phyloP scores from a whole-genome alignment of 371 early-diverging fungal genomes.

The Mucor circinelloides region DNA sequence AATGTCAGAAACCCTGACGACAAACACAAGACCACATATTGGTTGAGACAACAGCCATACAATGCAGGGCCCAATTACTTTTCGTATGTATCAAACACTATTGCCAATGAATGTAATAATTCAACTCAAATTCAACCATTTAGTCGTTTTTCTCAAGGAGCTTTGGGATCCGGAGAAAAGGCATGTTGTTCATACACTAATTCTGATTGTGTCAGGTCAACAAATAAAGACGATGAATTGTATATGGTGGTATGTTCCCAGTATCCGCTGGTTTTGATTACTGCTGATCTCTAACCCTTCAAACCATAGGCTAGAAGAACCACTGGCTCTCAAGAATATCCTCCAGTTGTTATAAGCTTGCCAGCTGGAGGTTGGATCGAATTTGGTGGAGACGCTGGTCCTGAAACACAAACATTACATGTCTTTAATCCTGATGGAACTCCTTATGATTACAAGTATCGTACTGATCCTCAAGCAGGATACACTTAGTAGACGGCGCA shows the following conservation, averaged over 20 bases:
- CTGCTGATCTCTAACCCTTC: background rate
- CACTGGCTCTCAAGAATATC: background rate
- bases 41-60: background rate
- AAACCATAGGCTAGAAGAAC: background rate
- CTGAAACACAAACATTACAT: background rate
- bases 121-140: background rate
- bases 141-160: background rate
- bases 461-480: conserved; percentile 1
- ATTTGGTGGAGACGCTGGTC: background rate
- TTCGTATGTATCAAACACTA: background rate
- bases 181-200: conserved; percentile 4
- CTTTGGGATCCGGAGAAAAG: background rate
- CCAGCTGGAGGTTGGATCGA: conserved; percentile 7
- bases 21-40: background rate
- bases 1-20: background rate
- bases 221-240: background rate
- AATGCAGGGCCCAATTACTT: conserved; percentile 3
- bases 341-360: background rate
- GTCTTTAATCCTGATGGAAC: conserved; percentile 2
- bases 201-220: background rate
- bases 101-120: background rate
- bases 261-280: background rate
- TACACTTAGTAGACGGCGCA: background rate
- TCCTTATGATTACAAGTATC: background rate
- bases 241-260: background rate